These are phyloP conservation scores for Apophysomyces variabilis DNA, from an alignment of 371 early-diverging fungal species.

Conservation along the genomic window DNA sequence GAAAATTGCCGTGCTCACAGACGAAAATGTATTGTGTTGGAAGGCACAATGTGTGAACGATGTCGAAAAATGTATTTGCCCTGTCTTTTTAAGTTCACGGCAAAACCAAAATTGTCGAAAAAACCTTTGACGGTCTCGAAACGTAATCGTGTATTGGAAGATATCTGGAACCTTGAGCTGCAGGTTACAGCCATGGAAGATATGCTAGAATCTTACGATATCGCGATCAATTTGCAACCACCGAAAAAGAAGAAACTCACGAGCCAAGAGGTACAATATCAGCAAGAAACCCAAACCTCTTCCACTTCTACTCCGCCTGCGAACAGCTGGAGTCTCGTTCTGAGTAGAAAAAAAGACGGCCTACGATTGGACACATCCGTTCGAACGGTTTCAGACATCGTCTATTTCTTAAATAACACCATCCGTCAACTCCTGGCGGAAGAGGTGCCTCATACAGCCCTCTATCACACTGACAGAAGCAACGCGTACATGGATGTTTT, in stretches of 20 bases:
- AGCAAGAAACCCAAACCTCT: not conserved
- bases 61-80: constrained; percentile 41
- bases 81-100: constrained; percentile 45
- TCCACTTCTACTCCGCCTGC: not conserved
- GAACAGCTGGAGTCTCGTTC: not conserved
- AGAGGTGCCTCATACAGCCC: not conserved
- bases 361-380: constrained; percentile 11
- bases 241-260: constrained; percentile 3
- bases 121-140: constrained; percentile 38
- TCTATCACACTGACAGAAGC: not conserved
- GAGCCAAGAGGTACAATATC: not conserved
- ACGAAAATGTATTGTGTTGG: constrained; percentile 41
- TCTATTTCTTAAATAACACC: not conserved
- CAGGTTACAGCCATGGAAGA: constrained; percentile 34
- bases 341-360: constrained; percentile 5
- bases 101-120: constrained; percentile 40
- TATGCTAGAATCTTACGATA: constrained; percentile 25
- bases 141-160: constrained; percentile 37
- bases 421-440: not conserved
- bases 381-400: constrained; percentile 18
- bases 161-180: constrained; percentile 39
- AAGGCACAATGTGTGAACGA: constrained; percentile 43
- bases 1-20: constrained; percentile 56
- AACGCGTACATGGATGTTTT: not conserved
- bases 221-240: constrained; percentile 13